Evolutionary conservation across 2,329 filamentous ascomycete genomes (phyloP).

Genomic region (Stenocarpella maydis): DNA sequence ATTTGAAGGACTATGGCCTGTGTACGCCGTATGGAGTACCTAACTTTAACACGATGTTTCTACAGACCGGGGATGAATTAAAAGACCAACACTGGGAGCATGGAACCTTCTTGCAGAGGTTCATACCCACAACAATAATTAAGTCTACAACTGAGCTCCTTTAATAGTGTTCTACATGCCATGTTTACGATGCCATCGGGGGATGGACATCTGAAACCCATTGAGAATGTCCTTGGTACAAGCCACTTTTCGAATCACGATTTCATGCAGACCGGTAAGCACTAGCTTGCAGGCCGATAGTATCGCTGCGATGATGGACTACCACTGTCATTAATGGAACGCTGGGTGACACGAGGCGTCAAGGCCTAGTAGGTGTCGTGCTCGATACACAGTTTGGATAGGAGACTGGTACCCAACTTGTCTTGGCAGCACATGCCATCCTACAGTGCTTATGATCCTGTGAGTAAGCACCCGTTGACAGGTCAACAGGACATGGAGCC

Average conservation of each 20-base stretch:
- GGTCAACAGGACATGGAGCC: background rate
- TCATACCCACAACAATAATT: background rate
- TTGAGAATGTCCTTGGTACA: background rate
- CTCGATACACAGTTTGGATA: too few relatives aligned
- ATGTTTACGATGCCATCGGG: too few relatives aligned
- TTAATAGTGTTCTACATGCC: background rate
- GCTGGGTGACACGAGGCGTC: background rate
- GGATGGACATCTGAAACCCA: background rate
- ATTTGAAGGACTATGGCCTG: too few relatives aligned
- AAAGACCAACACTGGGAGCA: too few relatives aligned
- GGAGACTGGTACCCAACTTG: too few relatives aligned
- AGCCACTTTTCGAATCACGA: background rate
- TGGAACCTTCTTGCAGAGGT: too few relatives aligned
- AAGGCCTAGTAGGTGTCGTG: background rate
- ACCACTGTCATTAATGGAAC: background rate
- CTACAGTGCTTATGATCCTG: background rate
- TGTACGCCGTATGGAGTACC: too few relatives aligned
- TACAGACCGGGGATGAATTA: too few relatives aligned
- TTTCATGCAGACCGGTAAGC: background rate
- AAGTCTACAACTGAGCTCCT: too few relatives aligned
- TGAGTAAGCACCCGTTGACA: constrained; percentile 13
- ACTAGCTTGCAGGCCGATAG: background rate
- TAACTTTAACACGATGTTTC: too few relatives aligned
- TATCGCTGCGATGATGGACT: background rate
- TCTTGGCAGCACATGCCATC: constrained; percentile 12